phyloP scores from a whole-genome alignment of 805 yeast genomes.

The Babjeviella inositovora region DNA sequence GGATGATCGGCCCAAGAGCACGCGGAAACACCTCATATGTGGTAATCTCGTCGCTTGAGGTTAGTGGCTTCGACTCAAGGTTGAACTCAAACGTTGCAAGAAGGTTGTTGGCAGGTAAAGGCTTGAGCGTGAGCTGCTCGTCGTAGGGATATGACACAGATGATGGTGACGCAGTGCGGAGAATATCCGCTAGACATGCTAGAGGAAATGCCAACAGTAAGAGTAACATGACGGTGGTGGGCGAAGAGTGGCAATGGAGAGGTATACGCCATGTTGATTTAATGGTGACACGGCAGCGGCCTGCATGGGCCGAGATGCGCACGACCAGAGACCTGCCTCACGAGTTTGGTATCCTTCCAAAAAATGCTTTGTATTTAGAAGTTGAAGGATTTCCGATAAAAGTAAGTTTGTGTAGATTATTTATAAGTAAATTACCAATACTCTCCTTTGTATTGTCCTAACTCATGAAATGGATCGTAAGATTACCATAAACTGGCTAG shows the following conservation, averaged over 20 bases:
- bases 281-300: no score
- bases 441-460: no score
- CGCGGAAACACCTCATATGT: slow-evolving; percentile 69
- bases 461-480: no score
- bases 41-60: slow-evolving; percentile 7
- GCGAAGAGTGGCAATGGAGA: no score
- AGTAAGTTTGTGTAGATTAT: no score
- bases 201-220: neutral
- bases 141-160: slow-evolving; percentile 29
- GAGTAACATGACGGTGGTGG: no score
- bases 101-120: slow-evolving; percentile 58
- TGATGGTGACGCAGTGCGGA: neutral
- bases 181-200: neutral
- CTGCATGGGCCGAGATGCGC: neutral
- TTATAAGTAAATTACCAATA: no score
- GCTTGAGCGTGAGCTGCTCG: slow-evolving; percentile 48
- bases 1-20: slow-evolving; percentile 62
- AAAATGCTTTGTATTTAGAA: no score
- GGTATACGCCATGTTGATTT: no score
- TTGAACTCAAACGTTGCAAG: slow-evolving; percentile 60
- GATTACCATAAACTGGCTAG: no score
- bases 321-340: neutral
- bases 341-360: neutral
- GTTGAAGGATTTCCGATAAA: no score
- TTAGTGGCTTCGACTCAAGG: slow-evolving; percentile 28